Percentiles rank a stretch among this genome's conserved stretches.
These are phyloP conservation scores for Leccinum subgranulosum DNA, from an alignment of 768 basidiomycete species.

Conservation along the genomic window DNA sequence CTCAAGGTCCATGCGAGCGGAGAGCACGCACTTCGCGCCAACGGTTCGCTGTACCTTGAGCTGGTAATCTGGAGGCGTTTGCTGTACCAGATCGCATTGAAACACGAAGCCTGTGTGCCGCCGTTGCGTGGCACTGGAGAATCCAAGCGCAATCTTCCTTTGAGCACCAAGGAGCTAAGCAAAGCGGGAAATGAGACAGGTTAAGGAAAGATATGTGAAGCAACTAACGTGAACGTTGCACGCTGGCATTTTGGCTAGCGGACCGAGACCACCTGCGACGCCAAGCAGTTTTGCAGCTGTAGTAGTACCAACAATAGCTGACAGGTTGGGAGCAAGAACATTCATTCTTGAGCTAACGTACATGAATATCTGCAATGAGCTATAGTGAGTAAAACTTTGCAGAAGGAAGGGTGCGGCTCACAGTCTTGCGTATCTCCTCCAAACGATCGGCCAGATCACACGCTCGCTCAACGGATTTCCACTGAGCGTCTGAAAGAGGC, in stretches of 20 bases:
- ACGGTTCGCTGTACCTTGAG: constrained; percentile 91
- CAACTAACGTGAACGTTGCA: constrained; percentile 88
- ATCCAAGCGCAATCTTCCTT: constrained; percentile 88
- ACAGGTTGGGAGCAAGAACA: constrained; percentile 96
- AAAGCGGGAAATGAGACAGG: constrained; percentile 1
- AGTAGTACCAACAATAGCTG: constrained; percentile 96
- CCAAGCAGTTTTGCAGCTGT: constrained; percentile 98
- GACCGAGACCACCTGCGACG: constrained; percentile 90
- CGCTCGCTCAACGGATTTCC: constrained; percentile 79
- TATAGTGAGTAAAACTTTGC: constrained; percentile 2
- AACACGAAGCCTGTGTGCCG: constrained; percentile 97
- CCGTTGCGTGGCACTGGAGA: constrained; percentile 82
- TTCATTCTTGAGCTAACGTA: constrained; percentile 99
- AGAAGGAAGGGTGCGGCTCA: constrained; percentile 21
- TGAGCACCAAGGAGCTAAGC: constrained; percentile 87
- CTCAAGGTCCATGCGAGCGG: constrained; percentile 93
- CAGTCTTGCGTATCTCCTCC: constrained; percentile 88
- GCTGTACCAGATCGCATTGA: constrained; percentile 85
- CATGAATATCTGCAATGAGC: constrained; percentile 75
- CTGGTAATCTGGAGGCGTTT: constrained; percentile 85
- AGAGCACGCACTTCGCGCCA: constrained; percentile 86
- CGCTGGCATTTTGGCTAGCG: constrained; percentile 89
- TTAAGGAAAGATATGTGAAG: neutral
- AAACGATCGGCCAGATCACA: constrained; percentile 87
- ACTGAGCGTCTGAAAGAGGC: constrained; percentile 62